phyloP scores from a whole-genome alignment of 1,139 yeast genomes.

The Pichia sp. region DNA sequence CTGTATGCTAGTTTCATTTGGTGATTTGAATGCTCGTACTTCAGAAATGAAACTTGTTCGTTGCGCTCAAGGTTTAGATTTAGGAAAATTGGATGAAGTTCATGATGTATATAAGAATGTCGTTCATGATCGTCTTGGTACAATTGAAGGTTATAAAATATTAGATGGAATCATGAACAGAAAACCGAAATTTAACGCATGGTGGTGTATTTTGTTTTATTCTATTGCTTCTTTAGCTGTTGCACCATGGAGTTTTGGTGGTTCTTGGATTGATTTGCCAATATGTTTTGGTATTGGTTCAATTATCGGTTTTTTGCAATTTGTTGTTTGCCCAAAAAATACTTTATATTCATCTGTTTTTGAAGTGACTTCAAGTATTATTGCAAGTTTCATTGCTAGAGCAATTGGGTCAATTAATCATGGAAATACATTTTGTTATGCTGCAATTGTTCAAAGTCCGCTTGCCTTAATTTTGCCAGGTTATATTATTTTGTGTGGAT shows the following conservation, averaged over 20 bases:
- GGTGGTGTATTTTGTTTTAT: constrained; percentile 73
- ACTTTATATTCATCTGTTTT: constrained; percentile 82
- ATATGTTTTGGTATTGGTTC: constrained; percentile 74
- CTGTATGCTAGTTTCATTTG: constrained; percentile 88
- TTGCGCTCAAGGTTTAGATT: constrained; percentile 77
- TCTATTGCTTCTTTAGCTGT: constrained; percentile 79
- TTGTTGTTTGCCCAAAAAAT: constrained; percentile 75
- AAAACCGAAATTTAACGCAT: constrained; percentile 63
- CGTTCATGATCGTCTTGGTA: constrained; percentile 79
- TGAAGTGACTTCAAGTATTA: constrained; percentile 84
- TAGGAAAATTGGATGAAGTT: constrained; percentile 73
- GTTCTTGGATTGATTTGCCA: constrained; percentile 86
- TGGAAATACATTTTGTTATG: constrained; percentile 71
- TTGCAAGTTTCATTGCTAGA: constrained; percentile 79
- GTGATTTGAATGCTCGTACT: constrained; percentile 88
- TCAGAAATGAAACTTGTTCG: constrained; percentile 88
- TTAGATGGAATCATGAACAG: constrained; percentile 60
- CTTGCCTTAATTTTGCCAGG: constrained; percentile 90
- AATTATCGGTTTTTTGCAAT: constrained; percentile 78
- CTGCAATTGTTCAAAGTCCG: constrained; percentile 86
- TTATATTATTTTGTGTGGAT: constrained; percentile 84
- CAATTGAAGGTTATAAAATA: constrained; percentile 73
- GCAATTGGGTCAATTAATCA: constrained; percentile 75
- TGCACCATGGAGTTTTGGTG: constrained; percentile 85
- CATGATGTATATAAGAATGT: constrained; percentile 82